Base-by-base conservation (phyloP, 2,329 filamentous ascomycete genomes). In the Sporothrix phasma region DNA sequence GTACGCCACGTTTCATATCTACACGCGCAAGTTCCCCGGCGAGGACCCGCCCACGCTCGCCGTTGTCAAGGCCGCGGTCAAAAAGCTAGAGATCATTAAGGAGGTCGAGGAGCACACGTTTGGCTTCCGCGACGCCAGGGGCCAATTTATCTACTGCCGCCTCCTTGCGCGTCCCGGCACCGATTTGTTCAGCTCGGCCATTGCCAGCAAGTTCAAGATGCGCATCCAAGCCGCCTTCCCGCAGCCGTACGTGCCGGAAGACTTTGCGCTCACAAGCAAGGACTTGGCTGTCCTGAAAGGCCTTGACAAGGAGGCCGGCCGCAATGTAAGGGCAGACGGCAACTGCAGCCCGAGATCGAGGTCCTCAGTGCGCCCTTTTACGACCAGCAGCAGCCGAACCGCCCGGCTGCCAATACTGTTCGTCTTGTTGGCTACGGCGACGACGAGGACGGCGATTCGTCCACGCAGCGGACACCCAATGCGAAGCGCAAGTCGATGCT, bases 331-430 rank as follows among this genome's bases (percentile, higher is more conserved):
- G 72, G 77, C 65, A 68, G 65, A 63, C 68, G 70, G 72, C 68
- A 69, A 68, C 74, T 78, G 56, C 73, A 74, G 3, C 70, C 75
- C 10, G 78, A 79, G 59, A 75, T 83, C 19, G 79, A 80, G 41
- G 74, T 77, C n/a, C 70, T 83, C 31, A 75, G 77, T 61, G 81
- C 81, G 1, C 81, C 81, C 2, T 78, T 81, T 31, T 83, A 83
- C 69, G 72, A 72, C 64, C 64, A 60, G 51, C 62, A 37, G 24
- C 10, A 46, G 10, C 19, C 56, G 1, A 13, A 47, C 13, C 56
- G 61, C 7, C 22, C 59, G n/a, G 22, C 34, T 1, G 17, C 13
- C 5, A 62, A 24, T 65, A 51, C 45, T 4, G 46, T 63, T 13
- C 29, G 56, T 3, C 8, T 63, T 7, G 46, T 64, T 15, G 59